Conservation (phyloP, 345 rosid species). For the Aegle marmelos region DNA sequence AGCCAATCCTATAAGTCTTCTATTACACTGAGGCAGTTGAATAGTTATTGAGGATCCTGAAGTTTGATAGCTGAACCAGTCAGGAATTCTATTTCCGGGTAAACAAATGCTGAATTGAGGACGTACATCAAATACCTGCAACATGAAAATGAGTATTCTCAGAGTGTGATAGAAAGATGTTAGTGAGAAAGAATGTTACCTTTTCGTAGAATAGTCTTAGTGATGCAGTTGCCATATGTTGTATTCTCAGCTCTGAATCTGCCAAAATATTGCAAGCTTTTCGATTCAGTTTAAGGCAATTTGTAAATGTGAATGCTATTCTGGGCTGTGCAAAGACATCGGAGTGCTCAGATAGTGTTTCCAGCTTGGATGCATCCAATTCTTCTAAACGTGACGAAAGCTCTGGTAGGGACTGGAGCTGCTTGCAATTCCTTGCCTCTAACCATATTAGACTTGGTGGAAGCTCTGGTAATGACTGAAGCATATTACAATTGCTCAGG, state of each 20-base stretch:
- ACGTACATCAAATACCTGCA: constrained; percentile 19
- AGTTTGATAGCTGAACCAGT: constrained; percentile 31
- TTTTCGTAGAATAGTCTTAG: not conserved
- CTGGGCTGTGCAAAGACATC: not conserved
- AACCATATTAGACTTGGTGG: not conserved
- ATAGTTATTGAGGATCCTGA: constrained; percentile 27
- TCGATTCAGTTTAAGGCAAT: not conserved
- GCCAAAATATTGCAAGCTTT: not conserved
- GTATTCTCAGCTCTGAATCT: not conserved
- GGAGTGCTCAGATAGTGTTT: not conserved
- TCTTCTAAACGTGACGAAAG: not conserved
- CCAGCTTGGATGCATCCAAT: not conserved
- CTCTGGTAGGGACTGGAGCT: not conserved
- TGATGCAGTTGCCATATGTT: not conserved
- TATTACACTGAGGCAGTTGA: constrained; percentile 30
- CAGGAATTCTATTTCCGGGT: constrained; percentile 19
- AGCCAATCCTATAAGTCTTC: constrained; percentile 28
- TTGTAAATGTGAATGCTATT: not conserved
- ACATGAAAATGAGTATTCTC: constrained; percentile 10
- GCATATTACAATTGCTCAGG: not conserved
- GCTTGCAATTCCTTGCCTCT: not conserved
- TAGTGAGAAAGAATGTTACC: not conserved
- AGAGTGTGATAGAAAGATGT: not conserved
- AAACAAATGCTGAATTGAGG: constrained; percentile 3
- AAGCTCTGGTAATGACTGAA: not conserved